Evolutionary conservation across 306 rosid species (phyloP).

Genomic region (cucumber (Cucumis sativus)): DNA sequence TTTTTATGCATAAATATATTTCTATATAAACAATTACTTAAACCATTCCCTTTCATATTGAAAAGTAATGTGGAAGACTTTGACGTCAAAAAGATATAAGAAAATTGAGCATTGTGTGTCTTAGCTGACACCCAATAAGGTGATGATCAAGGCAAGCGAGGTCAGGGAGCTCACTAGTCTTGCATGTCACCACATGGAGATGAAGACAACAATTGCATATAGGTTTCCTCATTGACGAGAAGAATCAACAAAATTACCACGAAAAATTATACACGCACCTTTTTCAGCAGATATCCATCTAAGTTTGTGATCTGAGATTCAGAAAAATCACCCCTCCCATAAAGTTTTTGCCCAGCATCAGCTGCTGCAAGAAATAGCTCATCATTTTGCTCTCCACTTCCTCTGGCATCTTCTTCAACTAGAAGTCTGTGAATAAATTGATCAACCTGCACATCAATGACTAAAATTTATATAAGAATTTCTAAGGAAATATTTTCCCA

Average conservation of each 20-base stretch:
- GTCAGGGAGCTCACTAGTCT: not conserved
- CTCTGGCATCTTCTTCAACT: constrained; percentile 77
- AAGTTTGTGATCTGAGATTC: constrained; percentile 48
- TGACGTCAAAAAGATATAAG: not conserved
- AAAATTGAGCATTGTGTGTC: not conserved
- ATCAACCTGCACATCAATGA: constrained; percentile 44
- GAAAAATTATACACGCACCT: constrained; percentile 30
- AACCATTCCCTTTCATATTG: not conserved
- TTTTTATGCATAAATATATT: not conserved
- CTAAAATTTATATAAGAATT: not conserved
- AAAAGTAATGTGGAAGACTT: not conserved
- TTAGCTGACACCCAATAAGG: not conserved
- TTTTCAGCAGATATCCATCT: constrained; percentile 57
- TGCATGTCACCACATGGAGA: not conserved
- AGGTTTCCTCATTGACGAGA: not conserved
- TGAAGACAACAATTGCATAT: not conserved
- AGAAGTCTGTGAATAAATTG: constrained; percentile 75
- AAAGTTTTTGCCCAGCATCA: constrained; percentile 72
- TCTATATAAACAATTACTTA: not conserved
- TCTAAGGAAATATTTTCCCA: not conserved
- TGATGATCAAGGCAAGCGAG: not conserved
- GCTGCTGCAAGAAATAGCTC: constrained; percentile 53
- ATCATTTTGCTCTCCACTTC: constrained; percentile 34
- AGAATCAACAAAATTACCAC: not conserved
- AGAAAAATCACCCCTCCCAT: constrained; percentile 65